Evolutionary conservation across 2,329 filamentous ascomycete species (phyloP).

Genomic region (Colletotrichum abscissum): DNA sequence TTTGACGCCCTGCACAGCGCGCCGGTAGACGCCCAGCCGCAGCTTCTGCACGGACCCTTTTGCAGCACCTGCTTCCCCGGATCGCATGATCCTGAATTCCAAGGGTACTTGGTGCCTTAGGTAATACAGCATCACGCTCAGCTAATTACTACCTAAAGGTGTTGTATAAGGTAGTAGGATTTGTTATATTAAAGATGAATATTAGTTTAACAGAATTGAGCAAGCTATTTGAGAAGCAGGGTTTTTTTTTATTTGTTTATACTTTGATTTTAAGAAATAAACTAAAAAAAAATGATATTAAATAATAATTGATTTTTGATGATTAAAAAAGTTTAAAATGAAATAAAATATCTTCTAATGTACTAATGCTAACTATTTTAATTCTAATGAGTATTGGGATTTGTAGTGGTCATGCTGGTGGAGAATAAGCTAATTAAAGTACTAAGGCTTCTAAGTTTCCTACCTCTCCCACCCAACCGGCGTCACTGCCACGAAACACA

Average conservation of each 20-base stretch:
- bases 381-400: neutral
- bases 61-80: neutral
- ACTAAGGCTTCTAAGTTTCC: neutral
- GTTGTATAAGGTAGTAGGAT: too few species aligned
- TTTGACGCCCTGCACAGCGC: conserved; percentile 15
- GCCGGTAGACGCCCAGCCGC: neutral
- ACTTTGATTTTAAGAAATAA: too few species aligned
- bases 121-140: too few species aligned
- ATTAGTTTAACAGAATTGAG: too few species aligned
- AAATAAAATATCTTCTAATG: neutral
- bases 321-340: too few species aligned
- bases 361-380: neutral
- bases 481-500: neutral
- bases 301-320: too few species aligned
- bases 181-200: too few species aligned
- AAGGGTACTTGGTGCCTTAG: neutral
- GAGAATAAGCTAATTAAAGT: neutral
- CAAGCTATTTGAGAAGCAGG: too few species aligned
- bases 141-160: too few species aligned
- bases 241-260: too few species aligned
- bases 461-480: neutral
- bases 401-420: too few species aligned
- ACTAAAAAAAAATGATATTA: too few species aligned
- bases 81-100: neutral
- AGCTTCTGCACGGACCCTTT: conserved; percentile 19